Evolutionary conservation across 495 filamentous ascomycete genomes (phyloP).

Genomic region (Aspergillus sclerotiicarbonarius): DNA sequence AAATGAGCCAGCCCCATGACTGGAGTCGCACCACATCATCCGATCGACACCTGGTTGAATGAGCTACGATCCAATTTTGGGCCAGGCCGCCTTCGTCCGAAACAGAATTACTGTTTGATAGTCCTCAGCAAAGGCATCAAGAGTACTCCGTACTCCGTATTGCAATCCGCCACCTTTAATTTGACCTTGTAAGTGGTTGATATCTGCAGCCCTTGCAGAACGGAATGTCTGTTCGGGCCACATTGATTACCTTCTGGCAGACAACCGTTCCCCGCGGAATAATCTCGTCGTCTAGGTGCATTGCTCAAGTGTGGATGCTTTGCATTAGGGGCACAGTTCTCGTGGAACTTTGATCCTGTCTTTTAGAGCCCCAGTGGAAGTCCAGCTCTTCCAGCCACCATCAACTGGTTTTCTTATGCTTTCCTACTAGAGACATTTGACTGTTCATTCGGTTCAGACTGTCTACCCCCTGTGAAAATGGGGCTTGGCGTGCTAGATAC

Average conservation of each 20-base stretch:
- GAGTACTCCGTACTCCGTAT: too few relatives aligned
- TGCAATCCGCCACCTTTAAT: too few relatives aligned
- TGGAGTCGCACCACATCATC: too few relatives aligned
- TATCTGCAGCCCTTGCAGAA: not conserved
- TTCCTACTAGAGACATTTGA: not conserved
- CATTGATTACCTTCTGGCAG: too few relatives aligned
- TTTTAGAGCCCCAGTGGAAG: too few relatives aligned
- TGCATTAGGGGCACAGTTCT: too few relatives aligned
- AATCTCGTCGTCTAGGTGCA: too few relatives aligned
- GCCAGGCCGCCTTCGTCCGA: not conserved
- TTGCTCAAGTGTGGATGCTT: too few relatives aligned
- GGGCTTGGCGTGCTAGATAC: slow-evolving; percentile 75
- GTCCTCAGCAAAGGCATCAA: not conserved
- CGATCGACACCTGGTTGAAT: not conserved
- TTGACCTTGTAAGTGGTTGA: not conserved
- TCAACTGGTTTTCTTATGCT: not conserved
- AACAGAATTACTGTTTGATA: not conserved
- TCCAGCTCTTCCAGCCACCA: too few relatives aligned
- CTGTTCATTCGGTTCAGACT: not conserved
- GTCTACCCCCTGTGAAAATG: slow-evolving; percentile 48
- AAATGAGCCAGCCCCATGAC: not conserved
- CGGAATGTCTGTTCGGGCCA: not conserved
- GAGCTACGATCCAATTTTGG: not conserved
- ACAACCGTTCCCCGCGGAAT: too few relatives aligned
- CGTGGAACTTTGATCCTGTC: too few relatives aligned